Evolutionary conservation across 169 alveolate genomes (phyloP).

Genomic region (Eimeria sp.): DNA sequence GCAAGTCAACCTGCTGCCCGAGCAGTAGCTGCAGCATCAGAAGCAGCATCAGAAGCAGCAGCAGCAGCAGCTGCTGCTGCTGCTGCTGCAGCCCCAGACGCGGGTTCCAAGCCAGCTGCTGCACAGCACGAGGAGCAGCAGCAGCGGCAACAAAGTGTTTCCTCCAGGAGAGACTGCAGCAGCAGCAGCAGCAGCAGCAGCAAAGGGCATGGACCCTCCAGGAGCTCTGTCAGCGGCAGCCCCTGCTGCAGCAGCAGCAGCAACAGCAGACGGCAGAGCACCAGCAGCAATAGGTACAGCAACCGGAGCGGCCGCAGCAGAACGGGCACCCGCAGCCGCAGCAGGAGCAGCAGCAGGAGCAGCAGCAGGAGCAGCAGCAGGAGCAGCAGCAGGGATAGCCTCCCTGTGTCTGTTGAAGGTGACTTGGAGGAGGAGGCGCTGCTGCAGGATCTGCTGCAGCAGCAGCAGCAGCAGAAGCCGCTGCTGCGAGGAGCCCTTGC

Average conservation of each 20-base stretch:
- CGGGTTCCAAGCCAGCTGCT: background rate
- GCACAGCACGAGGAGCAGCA: background rate
- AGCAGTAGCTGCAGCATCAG: too few species aligned
- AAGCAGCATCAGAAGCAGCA: background rate
- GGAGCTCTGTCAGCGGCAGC: conserved; percentile 46
- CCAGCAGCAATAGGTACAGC: background rate
- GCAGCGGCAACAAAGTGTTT: background rate
- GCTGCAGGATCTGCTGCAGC: conserved; percentile 23
- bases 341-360: conserved; percentile 19
- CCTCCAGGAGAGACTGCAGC: background rate
- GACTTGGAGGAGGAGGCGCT: conserved; percentile 13
- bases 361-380: conserved; percentile 43
- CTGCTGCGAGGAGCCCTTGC: conserved; percentile 41
- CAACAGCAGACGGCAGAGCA: background rate
- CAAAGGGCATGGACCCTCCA: background rate
- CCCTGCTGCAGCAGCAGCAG: background rate
- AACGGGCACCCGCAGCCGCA: background rate
- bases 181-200: background rate
- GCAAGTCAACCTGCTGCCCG: background rate
- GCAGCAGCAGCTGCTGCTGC: background rate
- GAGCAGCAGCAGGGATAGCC: too few species aligned
- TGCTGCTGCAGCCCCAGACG: background rate
- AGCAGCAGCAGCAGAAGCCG: conserved; percentile 59
- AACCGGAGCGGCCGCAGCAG: background rate
- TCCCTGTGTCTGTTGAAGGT: background rate